Evolutionary conservation across 202 grass and related monocot genomes (phyloP).

Genomic region (Musa balbisiana): DNA sequence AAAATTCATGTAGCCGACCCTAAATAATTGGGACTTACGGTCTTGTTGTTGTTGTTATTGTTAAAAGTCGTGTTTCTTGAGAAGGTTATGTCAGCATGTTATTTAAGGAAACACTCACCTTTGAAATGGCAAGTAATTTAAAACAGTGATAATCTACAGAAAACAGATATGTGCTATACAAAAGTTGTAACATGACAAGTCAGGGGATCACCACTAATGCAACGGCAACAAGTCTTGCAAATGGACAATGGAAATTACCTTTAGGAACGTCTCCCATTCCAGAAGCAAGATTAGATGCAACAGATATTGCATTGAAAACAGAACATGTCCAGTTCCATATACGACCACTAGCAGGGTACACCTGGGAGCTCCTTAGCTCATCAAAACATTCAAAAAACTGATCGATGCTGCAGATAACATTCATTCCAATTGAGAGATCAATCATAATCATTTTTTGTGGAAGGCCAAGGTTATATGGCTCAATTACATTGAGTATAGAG

Average conservation of each 20-base stretch:
- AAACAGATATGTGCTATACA: neutral
- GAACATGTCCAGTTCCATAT: slow-evolving; percentile 99
- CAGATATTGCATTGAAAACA: slow-evolving; percentile 91
- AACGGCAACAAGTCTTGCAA: neutral
- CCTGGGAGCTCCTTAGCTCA: slow-evolving; percentile 79
- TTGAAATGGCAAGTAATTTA: neutral
- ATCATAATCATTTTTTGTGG: neutral
- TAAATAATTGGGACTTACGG: too few species aligned
- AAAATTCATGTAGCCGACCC: too few species aligned
- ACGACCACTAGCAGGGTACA: slow-evolving; percentile 57
- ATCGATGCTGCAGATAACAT: slow-evolving; percentile 75
- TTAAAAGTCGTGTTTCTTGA: too few species aligned
- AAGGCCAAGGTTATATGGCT: neutral
- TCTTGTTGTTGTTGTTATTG: too few species aligned
- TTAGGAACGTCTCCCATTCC: slow-evolving; percentile 67
- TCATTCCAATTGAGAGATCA: slow-evolving; percentile 26
- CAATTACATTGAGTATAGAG: too few species aligned
- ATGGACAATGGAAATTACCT: slow-evolving; percentile 43
- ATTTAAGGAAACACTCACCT: neutral
- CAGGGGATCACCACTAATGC: slow-evolving; percentile 10
- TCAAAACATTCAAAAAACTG: slow-evolving; percentile 99
- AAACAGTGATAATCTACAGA: neutral
- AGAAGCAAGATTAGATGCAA: slow-evolving; percentile 88
- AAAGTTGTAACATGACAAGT: neutral
- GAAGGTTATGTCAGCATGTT: too few species aligned